Base-by-base conservation (phyloP, 306 rosid genomes). In the Glycyrrhiza uralensis region DNA sequence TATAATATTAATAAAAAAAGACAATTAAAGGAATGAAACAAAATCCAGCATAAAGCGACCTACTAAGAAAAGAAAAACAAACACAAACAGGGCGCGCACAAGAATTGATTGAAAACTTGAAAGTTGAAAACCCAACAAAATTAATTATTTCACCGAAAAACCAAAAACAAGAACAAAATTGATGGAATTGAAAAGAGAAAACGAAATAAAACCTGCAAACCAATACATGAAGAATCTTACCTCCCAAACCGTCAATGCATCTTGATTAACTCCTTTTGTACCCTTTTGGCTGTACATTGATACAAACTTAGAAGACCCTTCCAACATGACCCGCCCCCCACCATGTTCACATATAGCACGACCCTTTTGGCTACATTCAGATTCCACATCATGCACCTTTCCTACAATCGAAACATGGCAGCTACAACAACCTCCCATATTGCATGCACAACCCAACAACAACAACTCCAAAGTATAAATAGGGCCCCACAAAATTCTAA, bases 211-310 rank as follows among this genome's bases (percentile, higher is more conserved):
- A 19, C 52, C 19, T 42, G 19, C 1, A 23, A 67, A 17, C 10
- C 46, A 0, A 67, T 5, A 29, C 13, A 69, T 9, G 18, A 28
- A 58, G 23, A 33, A 26, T 22, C 7, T 56, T 74, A 94, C 99
- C 97, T 94, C 87, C 97, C 95, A 94, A 80, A 89, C 84, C 0
- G 92, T 89, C 75, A 88, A 66, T 56, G 97, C 78, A 81, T 94
- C 97, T 84, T 94, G 99, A 85, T 94, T 94, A 78, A 82, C 29
- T 36, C 86, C 91, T 68, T 94, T 94, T 30, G 64, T 62, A 75
- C 99, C 99, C 81, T 85, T 87, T 68, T 91, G 85, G 42, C 80
- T 68, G 38, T 77, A 84, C 96, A 91, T 87, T 8, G 97, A 91
- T 28, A 76, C 49, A 72, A 59, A 72, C 2, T 23, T 65, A 30